Evolutionary conservation across 1,139 yeast genomes (phyloP), one percentile per base, ranked within the genome.

Genomic region (Saccharomyces hybrid): DNA sequence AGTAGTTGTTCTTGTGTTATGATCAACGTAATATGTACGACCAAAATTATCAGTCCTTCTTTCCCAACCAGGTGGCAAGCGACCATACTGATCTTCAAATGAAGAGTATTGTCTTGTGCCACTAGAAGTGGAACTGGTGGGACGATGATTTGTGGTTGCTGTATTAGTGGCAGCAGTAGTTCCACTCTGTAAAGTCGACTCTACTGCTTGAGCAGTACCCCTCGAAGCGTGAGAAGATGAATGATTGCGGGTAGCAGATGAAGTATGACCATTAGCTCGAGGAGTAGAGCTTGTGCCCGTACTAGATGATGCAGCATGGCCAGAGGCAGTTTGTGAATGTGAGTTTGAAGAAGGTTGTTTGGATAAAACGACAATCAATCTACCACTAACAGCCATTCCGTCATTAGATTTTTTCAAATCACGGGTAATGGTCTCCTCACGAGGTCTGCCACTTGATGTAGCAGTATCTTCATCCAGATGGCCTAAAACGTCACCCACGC

Each of bases 11-110:
- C 98, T 84, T 32, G 97, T 88, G 71, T 91, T 91, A 74, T 93
- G 99, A 73, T 93, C 99, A 46, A 93, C 99, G 70, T 93, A 93
- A 72, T 95, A 93, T 0, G 98, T 93, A 67, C 99, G 83, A 32
- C 99, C 99, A 66, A 90, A 88, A 70, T 90, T 90, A 71, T 93
- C 99, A 1, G 98, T 91, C 72, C 98, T 83, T 64, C 99, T 83
- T 73, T 93, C 99, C 99, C 99, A 93, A 2, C 99, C 99, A 3
- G 97, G 88, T 5, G 99, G 99, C 62, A 93, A 78, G 66, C 97
- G 80, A 50, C 99, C 99, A 65, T 84, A 83, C 69, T 93, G 98
- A 73, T 93, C 99, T 73, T 93, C 99, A 70, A 93, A 93, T 1
- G 98, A 88, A 1, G 96, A 87, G 64, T 84, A 86, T 62, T 85